Evolutionary conservation across 208 protist genomes (phyloP), one percentile per base, ranked within the genome.

Genomic region (Crithidia fasciculata): DNA sequence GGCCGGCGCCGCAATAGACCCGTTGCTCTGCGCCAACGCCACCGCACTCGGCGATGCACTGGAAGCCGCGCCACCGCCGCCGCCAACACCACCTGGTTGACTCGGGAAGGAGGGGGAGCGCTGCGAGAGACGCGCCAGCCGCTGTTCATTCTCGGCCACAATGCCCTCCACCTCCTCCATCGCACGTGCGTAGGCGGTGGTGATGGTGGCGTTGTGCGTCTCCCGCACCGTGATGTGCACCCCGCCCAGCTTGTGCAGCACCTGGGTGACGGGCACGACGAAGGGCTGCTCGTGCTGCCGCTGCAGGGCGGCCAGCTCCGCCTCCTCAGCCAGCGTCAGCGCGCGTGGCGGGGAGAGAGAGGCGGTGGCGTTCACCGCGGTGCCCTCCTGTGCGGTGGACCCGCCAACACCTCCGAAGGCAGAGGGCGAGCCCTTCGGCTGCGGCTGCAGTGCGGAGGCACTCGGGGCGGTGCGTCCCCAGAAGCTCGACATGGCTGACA

Each of bases 251-350:
- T 81, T 81, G 57, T 82, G 72, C 53, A 83, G 40, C 9, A 76
- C 61, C 71, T 83, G 77, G 0, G 60, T 81, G 18, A 83, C 73
- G n/a, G 82, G 82, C n/a, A 80, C 68, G 0, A 86, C 82, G 19
- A 74, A 75, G 28, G 78, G 75, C 65, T 82, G 77, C 18, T 78
- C 79, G 37, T 76, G 75, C n/a, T 76, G 71, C 4, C 80, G 80
- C 70, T 78, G 75, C 45, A 81, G 75, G 15, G 75, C 76, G 6
- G 70, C 76, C 55, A 76, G 40, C 58, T 83, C 78, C 3, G 69
- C 63, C 43, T 74, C 18, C 41, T 80, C 73, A 0, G 37, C 62
- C 18, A 63, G 49, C 36, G 70, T 75, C 55, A 75, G 36, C 13
- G 64, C 40, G 6, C 69, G 68, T 37, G 74, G 62, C 19, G 72